Evolutionary conservation across 164 flowering plant species (phyloP).

Genomic region (Berberis thunbergii): DNA sequence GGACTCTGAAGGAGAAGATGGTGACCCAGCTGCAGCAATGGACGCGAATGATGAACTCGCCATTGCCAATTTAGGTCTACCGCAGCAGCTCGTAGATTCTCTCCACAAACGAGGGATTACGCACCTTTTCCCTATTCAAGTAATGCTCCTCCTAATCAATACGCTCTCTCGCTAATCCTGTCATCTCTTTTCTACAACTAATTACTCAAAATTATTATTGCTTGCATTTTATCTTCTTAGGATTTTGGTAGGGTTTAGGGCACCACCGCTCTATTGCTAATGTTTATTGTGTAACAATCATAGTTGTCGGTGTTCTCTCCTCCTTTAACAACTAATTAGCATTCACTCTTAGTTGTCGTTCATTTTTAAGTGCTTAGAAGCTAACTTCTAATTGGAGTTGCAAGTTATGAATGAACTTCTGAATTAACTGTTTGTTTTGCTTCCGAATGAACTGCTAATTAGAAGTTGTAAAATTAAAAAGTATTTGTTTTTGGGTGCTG

Average conservation of each 20-base stretch:
- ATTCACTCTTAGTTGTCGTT: too few species aligned
- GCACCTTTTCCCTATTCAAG: conserved; percentile 73
- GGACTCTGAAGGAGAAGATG: conserved; percentile 9
- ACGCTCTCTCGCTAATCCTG: too few species aligned
- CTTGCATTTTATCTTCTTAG: not conserved
- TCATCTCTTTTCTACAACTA: not conserved
- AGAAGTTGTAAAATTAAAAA: too few species aligned
- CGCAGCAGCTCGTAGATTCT: conserved; percentile 38
- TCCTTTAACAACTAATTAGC: not conserved
- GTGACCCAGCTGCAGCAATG: conserved; percentile 14
- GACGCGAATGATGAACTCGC: conserved; percentile 31
- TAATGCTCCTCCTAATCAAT: conserved; percentile 4
- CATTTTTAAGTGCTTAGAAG: too few species aligned
- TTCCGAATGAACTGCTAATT: too few species aligned
- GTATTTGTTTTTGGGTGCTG: too few species aligned
- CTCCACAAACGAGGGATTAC: conserved; percentile 62
- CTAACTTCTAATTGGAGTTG: too few species aligned
- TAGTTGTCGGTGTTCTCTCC: not conserved
- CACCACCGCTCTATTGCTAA: not conserved
- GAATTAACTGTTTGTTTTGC: too few species aligned
- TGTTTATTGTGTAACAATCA: not conserved
- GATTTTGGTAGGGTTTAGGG: not conserved
- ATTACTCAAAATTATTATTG: not conserved
- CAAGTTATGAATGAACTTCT: too few species aligned
- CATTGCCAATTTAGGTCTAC: conserved; percentile 39